These are phyloP conservation scores for Cryphonectria japonica DNA, from an alignment of 2,329 filamentous ascomycete genomes.

Conservation along the genomic window DNA sequence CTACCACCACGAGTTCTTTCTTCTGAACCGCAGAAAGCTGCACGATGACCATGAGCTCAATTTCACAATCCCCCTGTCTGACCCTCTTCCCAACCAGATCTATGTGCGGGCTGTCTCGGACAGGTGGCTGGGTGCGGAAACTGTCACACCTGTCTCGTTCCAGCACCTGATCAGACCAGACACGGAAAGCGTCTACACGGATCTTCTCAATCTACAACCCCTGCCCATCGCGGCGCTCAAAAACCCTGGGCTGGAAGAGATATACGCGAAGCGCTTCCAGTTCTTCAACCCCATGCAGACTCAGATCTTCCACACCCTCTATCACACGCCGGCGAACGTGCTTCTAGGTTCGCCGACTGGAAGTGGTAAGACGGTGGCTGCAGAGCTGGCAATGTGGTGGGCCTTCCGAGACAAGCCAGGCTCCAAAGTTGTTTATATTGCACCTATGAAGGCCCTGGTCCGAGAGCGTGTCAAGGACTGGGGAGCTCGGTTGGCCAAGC, in stretches of 20 bases:
- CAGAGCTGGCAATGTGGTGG: slow-evolving; percentile 99
- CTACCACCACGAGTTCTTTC: slow-evolving; percentile 97
- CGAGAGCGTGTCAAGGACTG: slow-evolving; percentile 96
- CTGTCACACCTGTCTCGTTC: slow-evolving; percentile 92
- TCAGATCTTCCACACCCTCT: slow-evolving; percentile 95
- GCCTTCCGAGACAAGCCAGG: slow-evolving; percentile 92
- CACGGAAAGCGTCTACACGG: slow-evolving; percentile 96
- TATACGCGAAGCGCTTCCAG: slow-evolving; percentile 87
- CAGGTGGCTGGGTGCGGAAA: slow-evolving; percentile 95
- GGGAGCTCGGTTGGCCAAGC: slow-evolving; percentile 77
- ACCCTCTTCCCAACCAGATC: slow-evolving; percentile 92
- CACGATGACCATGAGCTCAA: slow-evolving; percentile 97
- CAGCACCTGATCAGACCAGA: slow-evolving; percentile 97
- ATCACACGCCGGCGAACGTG: slow-evolving; percentile 90
- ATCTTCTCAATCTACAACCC: slow-evolving; percentile 88
- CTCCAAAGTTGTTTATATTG: slow-evolving; percentile 98
- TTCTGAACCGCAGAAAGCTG: slow-evolving; percentile 85
- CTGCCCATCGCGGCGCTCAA: slow-evolving; percentile 85
- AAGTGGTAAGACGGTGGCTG: slow-evolving; percentile 95
- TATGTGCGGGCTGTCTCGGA: slow-evolving; percentile 95
- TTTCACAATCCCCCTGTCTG: slow-evolving; percentile 93
- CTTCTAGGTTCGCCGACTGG: slow-evolving; percentile 94
- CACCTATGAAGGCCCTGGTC: slow-evolving; percentile 98
- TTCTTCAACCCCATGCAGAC: slow-evolving; percentile 99
- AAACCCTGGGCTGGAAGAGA: slow-evolving; percentile 82